Conservation (phyloP, 148 eudicot genomes). For the Persicaria tinctoria region DNA sequence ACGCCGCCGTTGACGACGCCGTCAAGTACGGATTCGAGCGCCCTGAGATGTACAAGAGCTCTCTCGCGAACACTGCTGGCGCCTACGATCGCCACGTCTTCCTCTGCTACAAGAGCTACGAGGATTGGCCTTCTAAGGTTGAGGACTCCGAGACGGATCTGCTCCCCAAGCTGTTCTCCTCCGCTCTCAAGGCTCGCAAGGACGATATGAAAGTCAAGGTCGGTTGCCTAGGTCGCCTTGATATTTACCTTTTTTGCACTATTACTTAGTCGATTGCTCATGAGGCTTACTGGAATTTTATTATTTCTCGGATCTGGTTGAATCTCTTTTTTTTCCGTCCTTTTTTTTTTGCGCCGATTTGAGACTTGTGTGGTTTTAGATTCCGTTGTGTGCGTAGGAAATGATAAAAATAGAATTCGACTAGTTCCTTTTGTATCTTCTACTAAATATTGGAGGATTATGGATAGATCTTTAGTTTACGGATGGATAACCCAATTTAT, state of each 20-base stretch:
- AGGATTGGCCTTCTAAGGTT: slow-evolving; percentile 58
- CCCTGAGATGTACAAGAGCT: slow-evolving; percentile 45
- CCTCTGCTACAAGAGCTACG: slow-evolving; percentile 55
- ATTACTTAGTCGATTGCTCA: slow-evolving; percentile 1
- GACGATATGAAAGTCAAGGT: slow-evolving; percentile 41
- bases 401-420: neutral
- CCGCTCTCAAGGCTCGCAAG: slow-evolving; percentile 55
- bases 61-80: slow-evolving; percentile 47
- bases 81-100: slow-evolving; percentile 64
- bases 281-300: neutral
- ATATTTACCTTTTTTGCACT: neutral
- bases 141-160: slow-evolving; percentile 64
- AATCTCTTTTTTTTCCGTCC: neutral
- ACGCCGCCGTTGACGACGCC: slow-evolving; percentile 24
- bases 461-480: neutral
- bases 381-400: neutral
- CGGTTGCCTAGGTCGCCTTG: neutral
- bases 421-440: neutral
- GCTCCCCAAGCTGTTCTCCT: slow-evolving; percentile 54
- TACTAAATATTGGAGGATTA: neutral
- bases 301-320: neutral
- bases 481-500: neutral
- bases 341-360: neutral
- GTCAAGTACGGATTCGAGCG: slow-evolving; percentile 59
- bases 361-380: neutral